A percentile compares a stretch with the other conserved stretches of the same genome.
These are phyloP conservation scores for Pyrus hybrid DNA, from an alignment of 331 rosid species.

Conservation along the genomic window DNA sequence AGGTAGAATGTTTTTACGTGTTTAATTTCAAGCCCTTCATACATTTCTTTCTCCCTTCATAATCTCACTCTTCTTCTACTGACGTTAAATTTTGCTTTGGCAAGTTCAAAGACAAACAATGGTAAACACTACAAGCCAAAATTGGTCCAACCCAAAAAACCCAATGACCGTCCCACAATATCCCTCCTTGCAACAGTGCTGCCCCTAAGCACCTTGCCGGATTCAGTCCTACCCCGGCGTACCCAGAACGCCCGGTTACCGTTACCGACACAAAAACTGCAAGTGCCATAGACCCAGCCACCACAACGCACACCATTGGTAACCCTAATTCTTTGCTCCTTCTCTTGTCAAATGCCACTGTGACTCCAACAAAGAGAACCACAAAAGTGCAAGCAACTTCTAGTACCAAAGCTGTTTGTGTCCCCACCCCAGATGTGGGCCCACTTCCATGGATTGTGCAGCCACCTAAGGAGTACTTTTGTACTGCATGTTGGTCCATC, in stretches of 20 bases:
- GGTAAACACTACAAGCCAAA: constrained; percentile 47
- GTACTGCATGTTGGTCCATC: constrained; percentile 26
- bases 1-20: not conserved
- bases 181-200: constrained; percentile 44
- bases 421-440: not conserved
- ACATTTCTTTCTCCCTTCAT: not conserved
- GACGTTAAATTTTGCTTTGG: constrained; percentile 27
- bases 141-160: constrained; percentile 74
- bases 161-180: constrained; percentile 75
- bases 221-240: constrained; percentile 66
- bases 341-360: constrained; percentile 54
- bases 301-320: constrained; percentile 47
- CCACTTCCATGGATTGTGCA: constrained; percentile 36
- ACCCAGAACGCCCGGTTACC: constrained; percentile 41
- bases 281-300: constrained; percentile 50
- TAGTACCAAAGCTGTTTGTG: constrained; percentile 30
- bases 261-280: constrained; percentile 59
- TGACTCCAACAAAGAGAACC: constrained; percentile 59
- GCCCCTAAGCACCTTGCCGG: constrained; percentile 78
- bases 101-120: constrained; percentile 35
- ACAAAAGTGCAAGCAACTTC: constrained; percentile 62
- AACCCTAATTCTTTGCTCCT: constrained; percentile 48
- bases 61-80: constrained; percentile 28
- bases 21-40: not conserved
- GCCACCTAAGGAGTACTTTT: constrained; percentile 52